A percentile compares a stretch with the other conserved stretches of the same genome.
phyloP scores from a whole-genome alignment of 345 rosid genomes.

The Lenwebbia sp. region DNA sequence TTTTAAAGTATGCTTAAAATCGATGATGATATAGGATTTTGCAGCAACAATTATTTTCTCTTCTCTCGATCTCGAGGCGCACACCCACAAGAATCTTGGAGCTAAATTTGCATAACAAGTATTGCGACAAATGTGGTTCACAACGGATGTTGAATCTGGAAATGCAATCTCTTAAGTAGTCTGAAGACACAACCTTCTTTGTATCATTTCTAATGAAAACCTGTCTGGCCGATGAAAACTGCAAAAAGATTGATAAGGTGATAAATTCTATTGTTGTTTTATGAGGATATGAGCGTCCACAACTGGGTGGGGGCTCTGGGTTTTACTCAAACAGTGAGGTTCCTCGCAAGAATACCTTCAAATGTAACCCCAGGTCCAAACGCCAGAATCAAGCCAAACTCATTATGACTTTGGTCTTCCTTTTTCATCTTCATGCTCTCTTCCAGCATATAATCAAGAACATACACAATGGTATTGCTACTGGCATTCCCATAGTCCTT shows the following conservation, averaged over 20 bases:
- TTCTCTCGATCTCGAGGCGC: not conserved
- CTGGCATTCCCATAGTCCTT: slow-evolving; percentile 94
- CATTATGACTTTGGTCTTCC: slow-evolving; percentile 11
- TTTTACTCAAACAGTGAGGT: slow-evolving; percentile 28
- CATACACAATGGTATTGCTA: slow-evolving; percentile 87
- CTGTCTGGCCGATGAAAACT: not conserved
- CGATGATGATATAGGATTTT: not conserved
- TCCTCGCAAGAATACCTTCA: slow-evolving; percentile 93
- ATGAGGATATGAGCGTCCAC: not conserved
- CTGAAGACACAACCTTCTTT: not conserved
- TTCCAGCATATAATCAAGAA: slow-evolving; percentile 83
- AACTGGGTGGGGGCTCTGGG: not conserved
- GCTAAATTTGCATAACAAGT: not conserved
- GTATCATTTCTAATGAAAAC: not conserved
- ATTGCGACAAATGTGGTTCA: not conserved
- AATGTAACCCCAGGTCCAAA: slow-evolving; percentile 97
- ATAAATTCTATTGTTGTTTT: not conserved
- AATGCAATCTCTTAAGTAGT: not conserved
- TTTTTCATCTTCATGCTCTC: slow-evolving; percentile 40
- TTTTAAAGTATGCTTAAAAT: not conserved
- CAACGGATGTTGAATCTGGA: not conserved
- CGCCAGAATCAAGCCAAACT: slow-evolving; percentile 82
- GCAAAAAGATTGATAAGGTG: not conserved
- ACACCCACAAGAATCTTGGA: not conserved
- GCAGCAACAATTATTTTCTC: not conserved